phyloP scores from a whole-genome alignment of 257 asterid genomes.

The Solanum etuberosum region DNA sequence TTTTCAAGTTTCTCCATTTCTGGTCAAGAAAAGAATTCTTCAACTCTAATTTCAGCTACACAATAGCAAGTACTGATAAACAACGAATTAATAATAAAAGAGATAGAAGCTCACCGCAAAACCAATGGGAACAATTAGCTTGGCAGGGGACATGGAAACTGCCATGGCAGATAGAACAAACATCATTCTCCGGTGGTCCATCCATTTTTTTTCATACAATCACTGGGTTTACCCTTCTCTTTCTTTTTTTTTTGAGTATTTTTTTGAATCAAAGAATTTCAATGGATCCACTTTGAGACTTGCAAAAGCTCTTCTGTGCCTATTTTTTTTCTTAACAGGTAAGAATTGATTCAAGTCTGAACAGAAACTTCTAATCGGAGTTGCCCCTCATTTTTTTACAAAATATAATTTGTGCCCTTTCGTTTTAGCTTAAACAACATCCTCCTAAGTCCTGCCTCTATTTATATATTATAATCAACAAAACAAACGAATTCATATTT shows the following conservation, averaged over 20 bases:
- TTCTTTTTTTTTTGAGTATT: background rate
- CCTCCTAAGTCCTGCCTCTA: background rate
- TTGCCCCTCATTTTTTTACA: background rate
- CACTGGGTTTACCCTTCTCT: background rate
- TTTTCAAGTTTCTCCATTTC: background rate
- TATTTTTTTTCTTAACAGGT: background rate
- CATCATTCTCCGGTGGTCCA: slow-evolving; percentile 69
- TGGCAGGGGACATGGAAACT: slow-evolving; percentile 68
- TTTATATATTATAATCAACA: no score
- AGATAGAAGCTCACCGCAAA: slow-evolving; percentile 46
- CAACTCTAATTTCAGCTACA: background rate
- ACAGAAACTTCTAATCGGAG: background rate
- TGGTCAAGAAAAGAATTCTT: background rate
- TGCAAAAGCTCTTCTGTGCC: background rate
- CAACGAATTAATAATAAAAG: background rate
- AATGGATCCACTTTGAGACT: background rate
- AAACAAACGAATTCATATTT: no score
- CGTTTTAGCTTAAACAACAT: background rate
- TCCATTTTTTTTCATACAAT: slow-evolving; percentile 40
- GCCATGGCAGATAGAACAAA: slow-evolving; percentile 75
- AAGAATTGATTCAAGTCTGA: background rate
- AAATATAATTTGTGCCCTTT: background rate
- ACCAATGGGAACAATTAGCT: slow-evolving; percentile 95
- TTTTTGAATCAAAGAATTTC: background rate
- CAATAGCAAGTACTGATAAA: background rate